phyloP scores from a whole-genome alignment of 2,329 filamentous ascomycete species.

The Colletotrichum echinochloae region DNA sequence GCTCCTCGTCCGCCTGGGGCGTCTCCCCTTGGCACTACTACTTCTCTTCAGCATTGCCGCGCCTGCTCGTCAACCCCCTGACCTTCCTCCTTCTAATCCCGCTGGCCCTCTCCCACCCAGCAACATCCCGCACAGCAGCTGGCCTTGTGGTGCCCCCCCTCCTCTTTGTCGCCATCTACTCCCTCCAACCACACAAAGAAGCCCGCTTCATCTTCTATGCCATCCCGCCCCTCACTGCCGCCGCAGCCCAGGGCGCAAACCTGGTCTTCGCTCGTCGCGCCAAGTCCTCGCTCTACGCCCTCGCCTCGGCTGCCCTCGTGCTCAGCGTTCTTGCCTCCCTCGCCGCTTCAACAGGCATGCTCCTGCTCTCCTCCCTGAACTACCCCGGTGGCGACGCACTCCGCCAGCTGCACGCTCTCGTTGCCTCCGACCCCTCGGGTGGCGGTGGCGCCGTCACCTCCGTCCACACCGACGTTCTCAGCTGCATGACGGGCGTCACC shows the following conservation, averaged over 20 bases:
- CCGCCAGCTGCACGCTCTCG: slow-evolving; percentile 58
- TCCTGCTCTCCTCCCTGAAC: slow-evolving; percentile 87
- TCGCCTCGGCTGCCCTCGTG: slow-evolving; percentile 67
- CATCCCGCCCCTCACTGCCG: slow-evolving; percentile 82
- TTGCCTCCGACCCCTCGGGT: slow-evolving; percentile 44
- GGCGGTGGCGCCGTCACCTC: slow-evolving; percentile 49
- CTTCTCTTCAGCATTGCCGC: slow-evolving; percentile 82
- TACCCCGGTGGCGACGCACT: slow-evolving; percentile 93
- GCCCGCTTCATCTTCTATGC: slow-evolving; percentile 94
- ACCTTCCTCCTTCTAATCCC: slow-evolving; percentile 67
- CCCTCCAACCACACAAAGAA: slow-evolving; percentile 93
- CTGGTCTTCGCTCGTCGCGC: slow-evolving; percentile 75
- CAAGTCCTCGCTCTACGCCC: slow-evolving; percentile 68
- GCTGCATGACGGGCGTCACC: slow-evolving; percentile 77
- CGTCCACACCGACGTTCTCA: slow-evolving; percentile 74
- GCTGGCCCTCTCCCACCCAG: slow-evolving; percentile 62
- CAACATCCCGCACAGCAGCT: slow-evolving; percentile 56
- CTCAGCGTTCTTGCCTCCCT: slow-evolving; percentile 72
- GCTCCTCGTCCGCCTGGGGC: slow-evolving; percentile 89
- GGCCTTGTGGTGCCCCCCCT: slow-evolving; percentile 74
- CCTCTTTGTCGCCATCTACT: slow-evolving; percentile 83
- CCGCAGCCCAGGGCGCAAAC: slow-evolving; percentile 79
- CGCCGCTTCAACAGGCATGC: slow-evolving; percentile 71
- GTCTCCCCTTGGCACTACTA: slow-evolving; percentile 89
- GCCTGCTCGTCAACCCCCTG: slow-evolving; percentile 85